Percentiles rank a stretch among this genome's conserved stretches.
Evolutionary conservation across 139 green algal genomes (phyloP).

Genomic region (Coelastrella sp.): DNA sequence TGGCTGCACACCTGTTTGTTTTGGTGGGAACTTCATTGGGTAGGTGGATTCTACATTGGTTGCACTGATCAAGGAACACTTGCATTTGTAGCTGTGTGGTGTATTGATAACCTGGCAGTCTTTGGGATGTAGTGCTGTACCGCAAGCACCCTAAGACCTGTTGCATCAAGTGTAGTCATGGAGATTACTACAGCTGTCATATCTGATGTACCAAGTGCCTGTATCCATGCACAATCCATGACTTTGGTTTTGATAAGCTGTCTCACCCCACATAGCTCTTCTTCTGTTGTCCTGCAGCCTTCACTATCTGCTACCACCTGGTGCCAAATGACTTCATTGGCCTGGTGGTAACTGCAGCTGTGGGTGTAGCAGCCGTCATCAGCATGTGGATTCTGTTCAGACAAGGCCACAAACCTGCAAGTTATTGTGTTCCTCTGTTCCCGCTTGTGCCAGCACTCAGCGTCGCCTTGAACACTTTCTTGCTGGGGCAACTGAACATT

Average conservation of each 20-base stretch:
- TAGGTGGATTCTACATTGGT: background rate
- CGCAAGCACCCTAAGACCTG: too few species aligned
- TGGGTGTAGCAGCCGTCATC: background rate
- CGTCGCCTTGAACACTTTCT: slow-evolving; percentile 57
- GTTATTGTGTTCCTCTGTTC: slow-evolving; percentile 51
- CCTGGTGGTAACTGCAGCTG: background rate
- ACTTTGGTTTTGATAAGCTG: background rate
- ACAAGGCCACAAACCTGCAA: slow-evolving; percentile 13
- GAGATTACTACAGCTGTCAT: too few species aligned
- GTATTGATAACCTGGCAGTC: too few species aligned
- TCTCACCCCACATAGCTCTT: too few species aligned
- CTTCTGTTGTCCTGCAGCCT: background rate
- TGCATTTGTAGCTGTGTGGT: background rate
- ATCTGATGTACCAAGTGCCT: background rate
- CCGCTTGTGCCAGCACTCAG: slow-evolving; percentile 48
- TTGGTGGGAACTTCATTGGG: background rate
- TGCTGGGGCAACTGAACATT: slow-evolving; percentile 51
- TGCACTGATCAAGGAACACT: background rate
- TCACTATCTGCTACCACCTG: slow-evolving; percentile 27
- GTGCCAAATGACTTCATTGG: background rate
- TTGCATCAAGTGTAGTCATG: too few species aligned
- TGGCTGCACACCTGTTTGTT: slow-evolving; percentile 1
- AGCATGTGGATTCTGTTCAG: background rate
- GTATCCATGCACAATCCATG: background rate
- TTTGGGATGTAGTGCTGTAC: too few species aligned